Base-by-base conservation (phyloP, 345 rosid genomes). In the Rhodomyrtus tomentosa region DNA sequence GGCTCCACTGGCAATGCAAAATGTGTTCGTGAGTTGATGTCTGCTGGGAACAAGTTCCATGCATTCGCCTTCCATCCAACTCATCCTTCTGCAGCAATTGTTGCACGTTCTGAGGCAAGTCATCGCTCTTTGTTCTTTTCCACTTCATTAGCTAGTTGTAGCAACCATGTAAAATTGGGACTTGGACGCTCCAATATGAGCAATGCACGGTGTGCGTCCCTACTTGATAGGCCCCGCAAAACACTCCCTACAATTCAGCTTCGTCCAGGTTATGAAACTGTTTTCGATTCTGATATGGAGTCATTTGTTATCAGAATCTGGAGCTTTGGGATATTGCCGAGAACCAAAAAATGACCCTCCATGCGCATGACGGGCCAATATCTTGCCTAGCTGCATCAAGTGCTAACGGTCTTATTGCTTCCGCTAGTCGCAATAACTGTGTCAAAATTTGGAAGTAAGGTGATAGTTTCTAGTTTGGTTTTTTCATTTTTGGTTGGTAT, bases 101-200 rank as follows among this genome's bases (percentile, higher is more conserved):
- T 94, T 29, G 94, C 93, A 80, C 92, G 94, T 84, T 85, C 91
- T 24, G 89, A 93, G 96, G 96, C 82, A 89, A 87, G 91, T 88
- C 24, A 68, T 85, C 74, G 42, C 55, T 74, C 40, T 56, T 42
- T 25, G 42, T 82, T 42, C n/a, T 55, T 40, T 22, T 82, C n/a
- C 68, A 56, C 38, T 81, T 85, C 50, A 68, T 68, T 53, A 53
- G 83, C 32, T 82, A 53, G 45, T 36, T 8, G 45, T 68, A 18
- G 18, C 45, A 38, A 5, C 42, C 24, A 0, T 7, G 45, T 68
- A 32, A 36, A 8, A 29, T 59, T 15, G 40, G 38, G 27, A 15
- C 1, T 0, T 62, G 40, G 22, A 32, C 45, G 9, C 42, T 62
- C 76, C 76, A 68, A 18, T 18, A 68, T 10, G 40, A 32, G 45